Conservation (phyloP, 345 rosid genomes). For the Limnanthes douglasii region DNA sequence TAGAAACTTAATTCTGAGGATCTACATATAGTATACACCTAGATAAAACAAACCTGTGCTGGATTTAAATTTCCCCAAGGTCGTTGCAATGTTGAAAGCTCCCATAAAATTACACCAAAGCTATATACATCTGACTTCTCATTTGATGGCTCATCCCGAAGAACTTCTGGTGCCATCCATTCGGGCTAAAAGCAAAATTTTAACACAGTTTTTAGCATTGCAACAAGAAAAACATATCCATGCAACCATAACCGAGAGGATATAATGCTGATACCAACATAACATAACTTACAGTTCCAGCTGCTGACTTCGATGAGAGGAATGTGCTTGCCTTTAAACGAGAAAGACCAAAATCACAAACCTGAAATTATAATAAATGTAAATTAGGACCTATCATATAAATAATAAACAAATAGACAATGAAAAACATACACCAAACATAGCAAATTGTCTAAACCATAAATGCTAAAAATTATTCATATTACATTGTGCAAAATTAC, state of each 20-base stretch:
- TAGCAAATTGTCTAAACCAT: too few species aligned
- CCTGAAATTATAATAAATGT: too few species aligned
- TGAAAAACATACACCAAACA: too few species aligned
- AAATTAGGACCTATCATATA: too few species aligned
- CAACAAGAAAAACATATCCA: too few species aligned
- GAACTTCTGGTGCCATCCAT: constrained; percentile 99
- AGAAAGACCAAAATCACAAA: constrained; percentile 97
- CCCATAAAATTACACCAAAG: constrained; percentile 97
- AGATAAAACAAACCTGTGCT: constrained; percentile 60
- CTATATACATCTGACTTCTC: constrained; percentile 95
- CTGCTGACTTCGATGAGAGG: constrained; percentile 97
- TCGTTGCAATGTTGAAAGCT: constrained; percentile 87
- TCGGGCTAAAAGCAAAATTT: constrained; percentile 48
- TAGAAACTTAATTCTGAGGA: too few species aligned
- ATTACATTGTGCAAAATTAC: constrained; percentile 1
- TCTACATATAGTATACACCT: too few species aligned
- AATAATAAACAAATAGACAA: too few species aligned
- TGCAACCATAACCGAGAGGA: too few species aligned
- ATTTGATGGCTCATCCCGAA: constrained; percentile 92
- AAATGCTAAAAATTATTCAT: constrained; percentile 2
- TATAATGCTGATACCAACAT: too few species aligned
- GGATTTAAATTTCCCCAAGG: constrained; percentile 96
- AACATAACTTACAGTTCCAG: constrained; percentile 85
- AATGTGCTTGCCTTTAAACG: constrained; percentile 92
- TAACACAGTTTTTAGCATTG: neutral